Evolutionary conservation across 2,329 filamentous ascomycete species (phyloP), one percentile per base, ranked within the genome.

Genomic region (Samsoniella hepiali): DNA sequence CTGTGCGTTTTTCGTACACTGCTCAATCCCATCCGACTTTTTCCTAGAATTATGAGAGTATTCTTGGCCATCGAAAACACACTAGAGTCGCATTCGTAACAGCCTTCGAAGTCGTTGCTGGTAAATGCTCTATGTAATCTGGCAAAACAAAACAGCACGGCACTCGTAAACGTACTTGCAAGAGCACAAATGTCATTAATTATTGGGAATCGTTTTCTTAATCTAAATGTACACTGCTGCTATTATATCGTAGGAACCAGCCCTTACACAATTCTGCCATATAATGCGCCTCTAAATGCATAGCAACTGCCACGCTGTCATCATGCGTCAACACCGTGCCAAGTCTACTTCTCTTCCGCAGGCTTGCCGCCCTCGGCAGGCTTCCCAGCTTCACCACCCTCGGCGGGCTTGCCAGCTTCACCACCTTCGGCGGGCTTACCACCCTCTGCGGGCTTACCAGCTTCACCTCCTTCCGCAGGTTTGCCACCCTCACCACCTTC

Each of bases 241-340:
- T 56, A 56, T 56, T 44, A n/a, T 42, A 32, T 31, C 29, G 27
- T 36, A 56, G 54, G 54, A 44, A 11, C 54, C 54, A 56, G 54
- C 29, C 54, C 38, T 44, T 56, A 7, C 36, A 15, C 27, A 11
- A 5, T 32, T 32, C 38, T 56, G 9, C 9, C 38, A 15, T n/a
- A 56, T 42, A 17, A 17, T 10, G n/a, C n/a, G 10, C 15, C 27
- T 31, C 27, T 10, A 36, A 34, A 40, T 4, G 38, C 13, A 15
- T 36, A 22, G 15, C 32, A 53, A 32, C 32, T 34, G 50, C 50
- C 32, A 36, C 11, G 9, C 11, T 29, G 8, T 34, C 29, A 29
- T 8, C 31, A 6, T 13, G 15, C 31, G 29, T 29, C 13, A 15
- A 7, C 5, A 8, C 15, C 38, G 4, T 5, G 13, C 15, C 38